Conservation (phyloP, 2,329 filamentous ascomycete species). For the Chalaropsis ovoidea region DNA sequence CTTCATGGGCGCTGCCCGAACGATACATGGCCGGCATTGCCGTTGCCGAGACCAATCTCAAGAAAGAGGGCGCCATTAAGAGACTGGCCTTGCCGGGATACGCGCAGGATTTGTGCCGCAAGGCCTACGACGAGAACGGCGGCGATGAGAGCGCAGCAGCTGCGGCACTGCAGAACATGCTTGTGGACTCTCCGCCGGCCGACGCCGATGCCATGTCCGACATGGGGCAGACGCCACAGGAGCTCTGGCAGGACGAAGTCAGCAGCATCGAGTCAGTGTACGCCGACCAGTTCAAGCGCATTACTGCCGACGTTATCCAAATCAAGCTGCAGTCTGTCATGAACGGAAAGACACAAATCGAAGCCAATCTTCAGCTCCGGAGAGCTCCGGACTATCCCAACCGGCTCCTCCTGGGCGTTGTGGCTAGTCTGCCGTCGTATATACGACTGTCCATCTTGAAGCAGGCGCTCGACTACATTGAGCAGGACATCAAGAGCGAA, state of each 20-base stretch:
- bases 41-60: constrained; percentile 71
- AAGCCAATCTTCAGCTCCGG: constrained; percentile 55
- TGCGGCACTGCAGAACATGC: constrained; percentile 58
- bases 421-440: constrained; percentile 70
- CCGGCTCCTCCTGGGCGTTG: constrained; percentile 58
- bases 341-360: constrained; percentile 43
- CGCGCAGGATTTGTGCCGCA: constrained; percentile 69
- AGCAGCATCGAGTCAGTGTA: constrained; percentile 77
- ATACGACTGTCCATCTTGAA: constrained; percentile 83
- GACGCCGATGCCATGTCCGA: constrained; percentile 28
- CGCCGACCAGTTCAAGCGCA: constrained; percentile 56
- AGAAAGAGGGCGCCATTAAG: constrained; percentile 71
- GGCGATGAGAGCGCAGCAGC: constrained; percentile 70
- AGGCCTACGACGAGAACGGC: constrained; percentile 58
- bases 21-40: constrained; percentile 84
- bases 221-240: constrained; percentile 46
- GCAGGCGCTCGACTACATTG: constrained; percentile 61
- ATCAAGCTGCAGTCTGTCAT: constrained; percentile 53
- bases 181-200: constrained; percentile 28
- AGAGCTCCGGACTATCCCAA: constrained; percentile 65
- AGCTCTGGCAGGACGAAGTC: constrained; percentile 78
- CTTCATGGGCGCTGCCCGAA: constrained; percentile 81
- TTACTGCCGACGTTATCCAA: constrained; percentile 55
- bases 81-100: constrained; percentile 76
- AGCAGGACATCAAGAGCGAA: constrained; percentile 63